Evolutionary conservation across 768 basidiomycete genomes (phyloP), one percentile per base, ranked within the genome.

Genomic region (Suillus subaureus): DNA sequence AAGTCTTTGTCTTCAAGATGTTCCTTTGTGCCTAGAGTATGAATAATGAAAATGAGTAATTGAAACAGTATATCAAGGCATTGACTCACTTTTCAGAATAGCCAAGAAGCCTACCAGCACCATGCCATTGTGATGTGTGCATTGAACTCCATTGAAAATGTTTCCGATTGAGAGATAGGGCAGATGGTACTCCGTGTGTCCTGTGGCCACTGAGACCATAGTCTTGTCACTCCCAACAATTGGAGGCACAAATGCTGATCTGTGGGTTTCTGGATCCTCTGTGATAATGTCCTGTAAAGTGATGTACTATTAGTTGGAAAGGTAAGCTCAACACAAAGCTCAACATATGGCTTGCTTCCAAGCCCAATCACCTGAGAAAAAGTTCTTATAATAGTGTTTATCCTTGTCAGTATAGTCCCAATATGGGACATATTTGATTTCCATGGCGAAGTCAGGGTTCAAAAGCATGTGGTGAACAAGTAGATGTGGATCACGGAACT

Each of bases 181-280:
- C 0, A 73, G 75, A 42, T 73, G 70, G 47, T 71, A 78, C 11
- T 75, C 67, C 47, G 70, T 70, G 11, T 74, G 64, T 2, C 74
- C 72, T 6, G 68, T 71, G 4, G 66, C 69, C 3, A 78, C 77
- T 0, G 78, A 82, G 0, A 81, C 79, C 0, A 78, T 81, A 0
- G 80, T 82, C 64, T 82, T 82, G 63, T 83, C 79, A 62, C 77
- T 79, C 0, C 80, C 80, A 6, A 68, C 63, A 18, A 81, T 64
- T 26, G 81, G 62, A 2, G 78, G 73, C 4, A 76, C 71, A 31
- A 79, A 68, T 66, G 77, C 74, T 2, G 75, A 65, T 11, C 79
- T 79, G 45, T 73, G 71, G 2, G 66, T 77, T 28, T 15, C 26
- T 1, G 68, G 61, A 60, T 77, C 70, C 35, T 69, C 28, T 0